phyloP scores from a whole-genome alignment of 2,329 filamentous ascomycete species.

The Curvularia lunata region DNA sequence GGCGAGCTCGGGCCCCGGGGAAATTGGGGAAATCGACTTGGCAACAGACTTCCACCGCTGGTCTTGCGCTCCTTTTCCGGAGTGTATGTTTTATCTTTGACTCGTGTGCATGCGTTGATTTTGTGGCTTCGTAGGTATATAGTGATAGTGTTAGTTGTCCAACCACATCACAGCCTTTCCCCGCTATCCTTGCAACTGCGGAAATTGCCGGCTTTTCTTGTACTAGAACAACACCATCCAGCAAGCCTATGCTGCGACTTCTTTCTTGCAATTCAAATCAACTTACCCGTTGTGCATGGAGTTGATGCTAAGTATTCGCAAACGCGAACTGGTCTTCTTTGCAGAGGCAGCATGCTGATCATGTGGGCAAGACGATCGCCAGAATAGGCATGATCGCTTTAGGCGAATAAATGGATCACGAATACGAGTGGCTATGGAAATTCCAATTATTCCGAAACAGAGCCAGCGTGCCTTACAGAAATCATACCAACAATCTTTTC shows the following conservation, averaged over 20 bases:
- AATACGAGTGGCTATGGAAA: too few relatives aligned
- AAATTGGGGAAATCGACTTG: constrained; percentile 8
- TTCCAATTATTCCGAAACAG: too few relatives aligned
- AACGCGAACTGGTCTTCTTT: too few relatives aligned
- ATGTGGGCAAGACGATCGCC: too few relatives aligned
- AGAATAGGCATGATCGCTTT: too few relatives aligned
- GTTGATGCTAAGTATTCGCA: too few relatives aligned
- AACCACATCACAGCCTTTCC: background rate
- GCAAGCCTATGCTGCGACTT: background rate
- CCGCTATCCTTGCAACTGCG: background rate
- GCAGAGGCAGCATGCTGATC: too few relatives aligned
- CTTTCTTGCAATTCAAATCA: background rate
- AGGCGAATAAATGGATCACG: too few relatives aligned
- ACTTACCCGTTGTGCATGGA: too few relatives aligned
- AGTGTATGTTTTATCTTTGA: background rate
- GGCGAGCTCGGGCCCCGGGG: constrained; percentile 21
- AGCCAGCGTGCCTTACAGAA: too few relatives aligned
- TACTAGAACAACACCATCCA: background rate
- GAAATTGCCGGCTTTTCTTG: background rate
- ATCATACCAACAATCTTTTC: too few relatives aligned
- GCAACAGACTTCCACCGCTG: constrained; percentile 12
- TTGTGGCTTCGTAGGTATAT: background rate
- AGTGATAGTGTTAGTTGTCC: background rate
- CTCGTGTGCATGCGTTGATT: background rate
- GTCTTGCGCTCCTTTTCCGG: background rate